Evolutionary conservation across 2,329 filamentous ascomycete genomes (phyloP).

Genomic region (Fonsecaea pedrosoi): DNA sequence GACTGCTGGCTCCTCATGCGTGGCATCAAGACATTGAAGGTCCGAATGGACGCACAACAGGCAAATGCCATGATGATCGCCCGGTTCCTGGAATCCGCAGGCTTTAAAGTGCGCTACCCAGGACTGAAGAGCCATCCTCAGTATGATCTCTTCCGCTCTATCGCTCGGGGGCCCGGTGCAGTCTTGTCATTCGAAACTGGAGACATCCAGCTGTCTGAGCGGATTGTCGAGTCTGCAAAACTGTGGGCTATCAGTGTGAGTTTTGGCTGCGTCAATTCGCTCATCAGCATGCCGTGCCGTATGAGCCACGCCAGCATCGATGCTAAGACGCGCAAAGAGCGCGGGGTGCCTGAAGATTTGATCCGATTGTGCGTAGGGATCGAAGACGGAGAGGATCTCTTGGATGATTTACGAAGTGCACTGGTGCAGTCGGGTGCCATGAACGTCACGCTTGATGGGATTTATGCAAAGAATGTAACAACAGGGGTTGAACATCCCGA

Average conservation of each 20-base stretch:
- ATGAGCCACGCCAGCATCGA: constrained; percentile 99
- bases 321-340: constrained; percentile 85
- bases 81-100: constrained; percentile 80
- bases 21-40: constrained; percentile 93
- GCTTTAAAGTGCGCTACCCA: constrained; percentile 94
- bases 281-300: constrained; percentile 99
- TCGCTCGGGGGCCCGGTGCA: constrained; percentile 91
- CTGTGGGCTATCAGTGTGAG: constrained; percentile 96
- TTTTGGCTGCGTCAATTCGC: constrained; percentile 96
- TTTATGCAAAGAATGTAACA: constrained; percentile 64
- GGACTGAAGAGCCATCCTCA: constrained; percentile 94
- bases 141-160: constrained; percentile 93
- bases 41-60: constrained; percentile 99
- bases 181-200: constrained; percentile 97
- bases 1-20: constrained; percentile 95
- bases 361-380: constrained; percentile 96
- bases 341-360: constrained; percentile 94
- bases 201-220: constrained; percentile 79
- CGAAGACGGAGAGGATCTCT: constrained; percentile 87
- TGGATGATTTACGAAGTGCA: constrained; percentile 89
- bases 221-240: constrained; percentile 90
- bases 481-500: constrained; percentile 30
- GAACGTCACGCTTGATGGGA: constrained; percentile 80
- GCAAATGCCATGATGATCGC: constrained; percentile 82
- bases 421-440: constrained; percentile 95